These are phyloP conservation scores for Candida labiduridarum DNA, from an alignment of 1,139 yeast genomes.

Conservation along the genomic window DNA sequence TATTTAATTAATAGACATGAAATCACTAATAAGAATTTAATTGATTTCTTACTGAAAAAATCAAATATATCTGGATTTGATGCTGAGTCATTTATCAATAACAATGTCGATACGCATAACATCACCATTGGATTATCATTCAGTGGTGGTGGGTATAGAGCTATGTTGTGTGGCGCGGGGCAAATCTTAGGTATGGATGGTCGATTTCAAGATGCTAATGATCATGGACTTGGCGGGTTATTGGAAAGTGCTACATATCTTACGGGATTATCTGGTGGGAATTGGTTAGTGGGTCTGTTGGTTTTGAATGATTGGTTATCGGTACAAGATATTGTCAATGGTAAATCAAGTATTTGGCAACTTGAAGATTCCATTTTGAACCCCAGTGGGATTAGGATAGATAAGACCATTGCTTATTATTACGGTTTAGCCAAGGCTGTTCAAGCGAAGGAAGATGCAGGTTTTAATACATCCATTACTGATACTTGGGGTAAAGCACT, in stretches of 20 bases:
- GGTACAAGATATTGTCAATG: slow-evolving; percentile 33
- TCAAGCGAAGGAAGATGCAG: slow-evolving; percentile 36
- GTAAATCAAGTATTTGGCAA: slow-evolving; percentile 37
- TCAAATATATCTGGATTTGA: slow-evolving; percentile 40
- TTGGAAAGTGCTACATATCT: slow-evolving; percentile 42
- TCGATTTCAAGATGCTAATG: slow-evolving; percentile 27
- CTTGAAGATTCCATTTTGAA: slow-evolving; percentile 43
- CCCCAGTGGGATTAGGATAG: slow-evolving; percentile 33
- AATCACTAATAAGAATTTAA: slow-evolving; percentile 33
- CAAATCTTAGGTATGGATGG: slow-evolving; percentile 39
- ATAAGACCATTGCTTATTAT: slow-evolving; percentile 38
- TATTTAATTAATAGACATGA: not conserved
- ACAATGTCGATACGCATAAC: slow-evolving; percentile 28
- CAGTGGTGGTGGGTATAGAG: slow-evolving; percentile 51
- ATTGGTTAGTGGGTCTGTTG: slow-evolving; percentile 45
- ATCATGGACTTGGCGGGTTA: slow-evolving; percentile 41
- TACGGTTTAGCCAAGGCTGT: slow-evolving; percentile 30
- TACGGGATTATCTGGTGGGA: slow-evolving; percentile 48
- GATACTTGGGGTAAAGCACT: slow-evolving; percentile 51
- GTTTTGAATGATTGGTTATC: slow-evolving; percentile 43
- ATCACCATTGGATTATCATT: slow-evolving; percentile 46
- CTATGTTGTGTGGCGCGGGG: slow-evolving; percentile 50
- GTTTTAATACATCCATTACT: slow-evolving; percentile 40
- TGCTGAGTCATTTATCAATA: slow-evolving; percentile 31
- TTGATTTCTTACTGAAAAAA: slow-evolving; percentile 30